Conservation (phyloP, 2,329 filamentous ascomycete genomes). For the Claviceps sp. region DNA sequence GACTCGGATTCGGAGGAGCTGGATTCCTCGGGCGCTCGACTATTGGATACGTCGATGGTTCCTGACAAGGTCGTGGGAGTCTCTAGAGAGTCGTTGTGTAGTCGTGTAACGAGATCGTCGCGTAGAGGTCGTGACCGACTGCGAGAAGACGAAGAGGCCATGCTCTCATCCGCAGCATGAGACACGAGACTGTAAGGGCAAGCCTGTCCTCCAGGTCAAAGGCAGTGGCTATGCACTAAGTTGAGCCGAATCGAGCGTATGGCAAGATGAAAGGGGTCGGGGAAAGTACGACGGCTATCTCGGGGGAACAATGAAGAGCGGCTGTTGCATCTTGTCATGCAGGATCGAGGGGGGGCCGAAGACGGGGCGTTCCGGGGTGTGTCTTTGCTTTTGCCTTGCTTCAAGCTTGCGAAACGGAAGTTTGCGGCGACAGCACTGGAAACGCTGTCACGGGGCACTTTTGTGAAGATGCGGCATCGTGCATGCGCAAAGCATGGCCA, state of each 20-base stretch:
- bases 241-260: background rate
- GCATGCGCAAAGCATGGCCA: background rate
- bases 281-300: conserved; percentile 6
- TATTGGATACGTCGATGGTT: conserved; percentile 16
- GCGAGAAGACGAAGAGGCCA: conserved; percentile 20
- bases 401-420: background rate
- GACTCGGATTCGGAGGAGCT: conserved; percentile 33
- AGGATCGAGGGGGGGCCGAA: background rate
- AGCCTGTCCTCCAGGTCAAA: background rate
- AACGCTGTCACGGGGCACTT: background rate
- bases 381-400: background rate
- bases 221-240: background rate
- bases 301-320: background rate
- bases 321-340: conserved; percentile 5
- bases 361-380: background rate
- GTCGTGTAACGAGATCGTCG: conserved; percentile 22
- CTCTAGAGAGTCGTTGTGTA: conserved; percentile 22
- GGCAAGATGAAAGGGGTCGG: background rate
- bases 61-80: conserved; percentile 17
- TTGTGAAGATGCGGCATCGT: background rate
- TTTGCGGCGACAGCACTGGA: background rate
- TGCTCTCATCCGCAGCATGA: conserved; percentile 7
- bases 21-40: conserved; percentile 21
- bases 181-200: background rate
- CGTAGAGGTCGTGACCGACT: conserved; percentile 15